Percentiles rank a stretch among this genome's conserved stretches.
Evolutionary conservation across 768 basidiomycete genomes (phyloP).

Genomic region (Pleurotus cornucopiae): DNA sequence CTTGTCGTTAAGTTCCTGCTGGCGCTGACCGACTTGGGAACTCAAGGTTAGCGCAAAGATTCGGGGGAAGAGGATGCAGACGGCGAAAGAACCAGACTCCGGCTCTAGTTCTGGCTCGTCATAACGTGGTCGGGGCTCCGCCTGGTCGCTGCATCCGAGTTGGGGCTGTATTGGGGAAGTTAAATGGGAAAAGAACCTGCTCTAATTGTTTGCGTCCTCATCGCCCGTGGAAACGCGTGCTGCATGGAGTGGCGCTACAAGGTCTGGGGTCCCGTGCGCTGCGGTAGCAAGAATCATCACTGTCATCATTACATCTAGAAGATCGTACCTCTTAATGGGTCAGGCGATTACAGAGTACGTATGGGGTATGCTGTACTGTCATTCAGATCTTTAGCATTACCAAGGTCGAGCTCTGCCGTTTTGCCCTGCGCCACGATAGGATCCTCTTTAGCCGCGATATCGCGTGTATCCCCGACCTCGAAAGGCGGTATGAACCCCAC

Average conservation of each 20-base stretch:
- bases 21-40: neutral
- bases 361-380: neutral
- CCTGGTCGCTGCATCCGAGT: too few relatives aligned
- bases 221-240: too few relatives aligned
- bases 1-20: too few relatives aligned
- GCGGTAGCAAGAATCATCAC: neutral
- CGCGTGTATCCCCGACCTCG: slow-evolving; percentile 2
- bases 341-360: neutral
- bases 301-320: neutral
- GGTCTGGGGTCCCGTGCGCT: too few relatives aligned
- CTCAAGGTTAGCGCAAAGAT: slow-evolving; percentile 78
- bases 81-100: slow-evolving; percentile 27
- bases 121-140: too few relatives aligned
- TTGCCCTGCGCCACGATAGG: neutral
- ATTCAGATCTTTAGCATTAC: neutral
- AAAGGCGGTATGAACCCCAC: neutral
- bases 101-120: neutral
- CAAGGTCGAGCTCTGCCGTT: too few relatives aligned
- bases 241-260: too few relatives aligned
- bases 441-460: neutral
- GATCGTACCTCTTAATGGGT: neutral
- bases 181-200: too few relatives aligned
- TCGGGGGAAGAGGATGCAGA: slow-evolving; percentile 57
- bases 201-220: too few relatives aligned
- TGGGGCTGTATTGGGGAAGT: too few relatives aligned